Conservation (phyloP, 2,329 filamentous ascomycete genomes). For the Stemphylium beticola region DNA sequence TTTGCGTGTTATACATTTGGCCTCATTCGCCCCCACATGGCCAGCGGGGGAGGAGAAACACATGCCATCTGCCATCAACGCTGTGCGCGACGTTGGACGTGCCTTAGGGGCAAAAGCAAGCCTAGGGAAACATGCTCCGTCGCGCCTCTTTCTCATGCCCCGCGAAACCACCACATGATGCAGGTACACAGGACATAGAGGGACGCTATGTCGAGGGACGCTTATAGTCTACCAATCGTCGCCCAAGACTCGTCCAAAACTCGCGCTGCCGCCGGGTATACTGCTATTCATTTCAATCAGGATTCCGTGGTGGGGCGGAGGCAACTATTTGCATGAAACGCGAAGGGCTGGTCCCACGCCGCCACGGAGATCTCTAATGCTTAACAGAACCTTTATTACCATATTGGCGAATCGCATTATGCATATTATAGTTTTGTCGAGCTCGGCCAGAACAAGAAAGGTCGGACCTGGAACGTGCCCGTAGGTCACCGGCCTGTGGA, state of each 20-base stretch:
- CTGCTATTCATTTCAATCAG: conserved; percentile 16
- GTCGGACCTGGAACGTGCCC: background rate
- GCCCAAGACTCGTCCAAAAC: conserved; percentile 10
- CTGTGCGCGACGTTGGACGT: conserved; percentile 7
- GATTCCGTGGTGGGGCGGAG: conserved; percentile 10
- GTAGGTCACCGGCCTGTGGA: background rate
- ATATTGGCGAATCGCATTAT: conserved; percentile 14
- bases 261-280: conserved; percentile 4
- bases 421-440: background rate
- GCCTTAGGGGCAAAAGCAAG: conserved; percentile 3
- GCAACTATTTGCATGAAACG: conserved; percentile 23
- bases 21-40: conserved; percentile 3
- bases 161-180: background rate
- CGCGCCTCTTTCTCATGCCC: background rate
- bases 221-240: conserved; percentile 19
- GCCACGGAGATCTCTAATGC: conserved; percentile 26
- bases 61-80: background rate
- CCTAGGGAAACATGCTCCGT: background rate
- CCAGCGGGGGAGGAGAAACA: background rate
- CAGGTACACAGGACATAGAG: background rate
- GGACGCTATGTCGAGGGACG: background rate
- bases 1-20: background rate
- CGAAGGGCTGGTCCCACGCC: background rate
- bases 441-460: background rate
- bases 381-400: conserved; percentile 24